Conservation (phyloP, 257 asterid species). For the Solanum etuberosum region DNA sequence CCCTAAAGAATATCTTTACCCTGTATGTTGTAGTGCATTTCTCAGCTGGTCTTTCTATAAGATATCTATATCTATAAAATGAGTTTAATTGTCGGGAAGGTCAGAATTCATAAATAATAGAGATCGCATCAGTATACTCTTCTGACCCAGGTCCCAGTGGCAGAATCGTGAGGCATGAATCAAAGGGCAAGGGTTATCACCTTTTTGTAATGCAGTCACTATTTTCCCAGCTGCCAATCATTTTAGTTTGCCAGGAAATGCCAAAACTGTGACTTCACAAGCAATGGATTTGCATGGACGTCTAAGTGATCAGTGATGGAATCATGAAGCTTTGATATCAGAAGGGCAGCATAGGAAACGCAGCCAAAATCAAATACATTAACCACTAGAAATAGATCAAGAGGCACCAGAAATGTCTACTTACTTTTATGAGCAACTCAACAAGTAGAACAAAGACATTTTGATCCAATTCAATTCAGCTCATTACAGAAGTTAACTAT, state of each 20-base stretch:
- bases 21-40: background rate
- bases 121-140: background rate
- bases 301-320: background rate
- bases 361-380: background rate
- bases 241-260: background rate
- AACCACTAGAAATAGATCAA: background rate
- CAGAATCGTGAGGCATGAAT: background rate
- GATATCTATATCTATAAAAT: background rate
- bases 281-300: background rate
- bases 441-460: background rate
- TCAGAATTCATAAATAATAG: background rate
- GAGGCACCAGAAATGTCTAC: background rate
- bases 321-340: background rate
- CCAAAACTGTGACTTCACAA: background rate
- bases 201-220: background rate
- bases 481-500: background rate
- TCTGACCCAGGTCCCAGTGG: background rate
- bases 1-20: background rate
- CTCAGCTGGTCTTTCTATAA: background rate
- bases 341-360: background rate
- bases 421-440: background rate
- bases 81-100: background rate
- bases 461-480: background rate
- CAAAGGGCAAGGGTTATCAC: background rate
- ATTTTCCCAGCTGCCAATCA: background rate